phyloP scores from a whole-genome alignment of 2,329 filamentous ascomycete genomes.

The Fusarium pseudoanthophilum region DNA sequence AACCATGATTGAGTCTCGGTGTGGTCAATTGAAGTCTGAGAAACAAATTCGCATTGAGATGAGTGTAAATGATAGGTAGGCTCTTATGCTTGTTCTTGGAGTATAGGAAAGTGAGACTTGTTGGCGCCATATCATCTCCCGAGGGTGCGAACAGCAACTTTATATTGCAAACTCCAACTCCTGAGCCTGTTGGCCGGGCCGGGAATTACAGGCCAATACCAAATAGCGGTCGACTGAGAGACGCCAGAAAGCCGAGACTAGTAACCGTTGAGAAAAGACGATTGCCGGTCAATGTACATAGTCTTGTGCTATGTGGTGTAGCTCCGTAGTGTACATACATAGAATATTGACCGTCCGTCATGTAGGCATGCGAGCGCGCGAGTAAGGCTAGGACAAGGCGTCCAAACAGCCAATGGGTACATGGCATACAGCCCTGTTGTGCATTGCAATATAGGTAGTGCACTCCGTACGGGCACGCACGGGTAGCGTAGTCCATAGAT shows the following conservation, averaged over 20 bases:
- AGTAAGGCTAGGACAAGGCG: slow-evolving; percentile 36
- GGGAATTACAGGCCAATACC: slow-evolving; percentile 30
- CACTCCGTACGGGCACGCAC: neutral
- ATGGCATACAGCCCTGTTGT: slow-evolving; percentile 6
- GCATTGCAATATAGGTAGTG: slow-evolving; percentile 10
- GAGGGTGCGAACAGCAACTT: slow-evolving; percentile 33
- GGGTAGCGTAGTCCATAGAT: slow-evolving; percentile 1
- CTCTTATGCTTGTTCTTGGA: slow-evolving; percentile 12
- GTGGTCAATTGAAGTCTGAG: slow-evolving; percentile 14
- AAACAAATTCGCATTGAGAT: slow-evolving; percentile 11
- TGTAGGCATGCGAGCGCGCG: slow-evolving; percentile 9
- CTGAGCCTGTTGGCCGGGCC: slow-evolving; percentile 32
- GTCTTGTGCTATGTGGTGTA: neutral
- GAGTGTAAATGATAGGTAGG: slow-evolving; percentile 4
- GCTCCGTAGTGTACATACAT: too few relatives aligned
- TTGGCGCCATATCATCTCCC: slow-evolving; percentile 12
- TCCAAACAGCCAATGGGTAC: slow-evolving; percentile 16
- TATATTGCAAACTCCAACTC: slow-evolving; percentile 36
- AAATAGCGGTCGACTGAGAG: slow-evolving; percentile 43
- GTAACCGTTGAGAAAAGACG: slow-evolving; percentile 31
- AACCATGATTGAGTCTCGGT: slow-evolving; percentile 21
- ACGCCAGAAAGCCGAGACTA: slow-evolving; percentile 34
- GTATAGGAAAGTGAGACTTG: slow-evolving; percentile 34
- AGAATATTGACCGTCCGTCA: slow-evolving; percentile 20
- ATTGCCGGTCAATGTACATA: slow-evolving; percentile 27